Evolutionary conservation across 192 early-diverging fungal species (phyloP).

Genomic region (Umbelopsis vinacea): DNA sequence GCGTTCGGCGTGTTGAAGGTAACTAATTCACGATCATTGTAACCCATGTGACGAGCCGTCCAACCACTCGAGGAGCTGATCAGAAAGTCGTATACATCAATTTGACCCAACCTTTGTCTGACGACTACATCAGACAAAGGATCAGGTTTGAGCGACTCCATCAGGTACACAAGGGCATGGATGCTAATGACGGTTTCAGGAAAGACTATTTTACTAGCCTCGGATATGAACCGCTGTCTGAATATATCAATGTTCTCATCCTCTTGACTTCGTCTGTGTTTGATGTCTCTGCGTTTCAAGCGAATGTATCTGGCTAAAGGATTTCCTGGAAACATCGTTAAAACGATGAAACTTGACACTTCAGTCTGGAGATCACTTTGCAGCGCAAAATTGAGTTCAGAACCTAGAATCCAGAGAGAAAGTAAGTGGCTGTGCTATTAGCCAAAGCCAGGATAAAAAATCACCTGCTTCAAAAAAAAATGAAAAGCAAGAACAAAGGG

Average conservation of each 20-base stretch:
- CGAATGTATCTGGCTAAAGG: background rate
- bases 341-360: background rate
- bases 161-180: background rate
- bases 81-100: background rate
- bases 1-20: background rate
- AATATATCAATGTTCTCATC: background rate
- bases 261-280: background rate
- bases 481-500: no score
- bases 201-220: background rate
- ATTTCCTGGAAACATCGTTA: background rate
- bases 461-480: no score
- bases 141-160: background rate
- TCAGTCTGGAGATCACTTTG: background rate
- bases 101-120: background rate
- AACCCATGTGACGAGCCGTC: background rate
- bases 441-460: no score
- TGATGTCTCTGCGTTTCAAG: background rate
- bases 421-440: no score
- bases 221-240: background rate
- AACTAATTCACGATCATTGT: background rate
- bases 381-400: no score
- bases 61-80: background rate
- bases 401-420: no score
- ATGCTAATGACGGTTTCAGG: background rate
- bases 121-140: background rate